Evolutionary conservation across 169 alveolate genomes (phyloP), one percentile per base, ranked within the genome.

Genomic region (Cryptosporidium andersoni): DNA sequence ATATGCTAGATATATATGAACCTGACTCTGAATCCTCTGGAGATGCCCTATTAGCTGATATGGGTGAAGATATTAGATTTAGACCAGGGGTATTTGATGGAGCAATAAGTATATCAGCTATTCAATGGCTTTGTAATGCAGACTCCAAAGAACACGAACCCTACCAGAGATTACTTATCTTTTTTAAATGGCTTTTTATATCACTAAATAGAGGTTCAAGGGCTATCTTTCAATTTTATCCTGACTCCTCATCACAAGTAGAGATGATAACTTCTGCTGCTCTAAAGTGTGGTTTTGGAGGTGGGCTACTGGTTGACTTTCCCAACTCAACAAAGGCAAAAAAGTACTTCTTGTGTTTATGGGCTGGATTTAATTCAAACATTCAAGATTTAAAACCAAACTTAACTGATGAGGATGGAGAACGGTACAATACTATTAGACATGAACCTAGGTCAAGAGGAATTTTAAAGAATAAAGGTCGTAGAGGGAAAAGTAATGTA

Each of bases 321-420:
- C 99, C 99, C 3, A 94, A 97, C 85, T 95, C 98, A 51, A 90
- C 98, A 14, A 97, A 95, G 92, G 98, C 98, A 4, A 97, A 97
- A 90, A 97, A 97, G 94, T 95, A 95, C 80, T 96, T 93, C 66
- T 92, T 96, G 12, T 96, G 97, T 81, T 88, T 96, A 58, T 95
- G 97, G 95, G 96, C 98, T 45, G 97, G 98, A 42, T 93, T 92
- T 34, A 36, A 74, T 12, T 55, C 89, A 39, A 91, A 48, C 60
- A 81, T 39, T 65, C 94, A 42, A 64, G 91, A 60, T 36, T 80
- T 65, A 11, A 89, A 80, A 64, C 92, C 39, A 66, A 89, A 80
- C 62, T 92, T 55, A n/a, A 81, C 90, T 45, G 80, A 88, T 51
- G 91, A 68, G 82, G 80, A 81, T 67, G 93, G 90, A 64, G 89